Evolutionary conservation across 306 rosid genomes (phyloP), one percentile per base, ranked within the genome.

Genomic region (Pterocarpus santalinus): DNA sequence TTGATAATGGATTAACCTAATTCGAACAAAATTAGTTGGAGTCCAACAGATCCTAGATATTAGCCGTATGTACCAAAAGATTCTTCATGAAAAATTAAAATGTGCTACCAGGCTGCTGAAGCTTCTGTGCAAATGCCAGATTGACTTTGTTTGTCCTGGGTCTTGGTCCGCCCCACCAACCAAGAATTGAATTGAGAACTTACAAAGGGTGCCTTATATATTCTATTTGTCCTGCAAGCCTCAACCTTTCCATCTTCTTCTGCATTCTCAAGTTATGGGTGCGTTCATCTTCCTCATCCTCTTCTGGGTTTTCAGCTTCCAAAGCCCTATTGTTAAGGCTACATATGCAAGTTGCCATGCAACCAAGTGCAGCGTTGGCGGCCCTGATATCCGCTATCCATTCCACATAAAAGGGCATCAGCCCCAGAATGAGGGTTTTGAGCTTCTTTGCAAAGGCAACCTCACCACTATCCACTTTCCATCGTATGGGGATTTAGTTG

Each of bases 401-500:
- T 92, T 89, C 80, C 85, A 72, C 11, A 57, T 82, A 35, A 82
- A 80, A 81, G 77, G 53, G 63, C 83, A 66, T 15, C 55, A 70
- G 1, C 78, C 61, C 3, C 84, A n/a, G 1, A 65, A 65, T 34
- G 34, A 69, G 1, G 82, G 78, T n/a, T 85, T 87, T 75, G 87
- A 85, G 66, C 79, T 93, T 4, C 47, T 81, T 30, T 83, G 84
- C 70, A 77, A 73, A 68, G 49, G 80, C 74, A 90, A 86, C 91
- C 16, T 58, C 65, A 89, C 98, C 80, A 71, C 78, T 5, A 89
- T 91, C 71, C 89, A 86, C 64, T 86, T 93, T 84, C 92, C 88
- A 43, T 83, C 89, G 28, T 86, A 87, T 49, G 90, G 92, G 0
- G 85, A 87, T 61, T 82, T 95, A 33, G 80, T 81, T 1, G 87